phyloP scores from a whole-genome alignment of 495 filamentous ascomycete species.

The Penicillium atrosanguineum region DNA sequence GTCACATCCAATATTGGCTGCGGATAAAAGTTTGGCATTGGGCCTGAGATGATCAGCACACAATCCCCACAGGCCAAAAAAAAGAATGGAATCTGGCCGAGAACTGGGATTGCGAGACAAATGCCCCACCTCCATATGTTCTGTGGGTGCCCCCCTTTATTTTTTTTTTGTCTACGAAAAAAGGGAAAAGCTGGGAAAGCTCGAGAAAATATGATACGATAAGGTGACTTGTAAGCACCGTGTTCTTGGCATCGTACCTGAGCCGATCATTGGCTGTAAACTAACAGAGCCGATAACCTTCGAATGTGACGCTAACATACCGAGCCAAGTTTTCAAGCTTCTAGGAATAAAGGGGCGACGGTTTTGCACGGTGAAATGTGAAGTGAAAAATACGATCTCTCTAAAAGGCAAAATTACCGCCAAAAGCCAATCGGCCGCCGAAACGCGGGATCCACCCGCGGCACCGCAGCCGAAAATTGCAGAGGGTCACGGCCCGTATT shows the following conservation, averaged over 20 bases:
- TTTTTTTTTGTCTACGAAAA: too few species aligned
- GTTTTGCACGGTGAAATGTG: background rate
- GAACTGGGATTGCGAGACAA: too few species aligned
- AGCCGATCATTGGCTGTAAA: background rate
- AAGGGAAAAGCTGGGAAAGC: background rate
- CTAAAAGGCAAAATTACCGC: too few species aligned
- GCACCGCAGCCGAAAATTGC: background rate
- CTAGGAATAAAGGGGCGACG: background rate
- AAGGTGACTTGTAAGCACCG: too few species aligned
- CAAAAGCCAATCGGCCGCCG: background rate
- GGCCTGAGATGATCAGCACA: too few species aligned
- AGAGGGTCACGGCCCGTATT: background rate
- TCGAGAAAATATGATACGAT: background rate
- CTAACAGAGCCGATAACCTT: background rate
- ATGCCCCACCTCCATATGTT: background rate
- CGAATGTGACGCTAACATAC: background rate
- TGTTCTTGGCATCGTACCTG: background rate
- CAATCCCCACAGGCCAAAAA: too few species aligned
- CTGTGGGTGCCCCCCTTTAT: background rate
- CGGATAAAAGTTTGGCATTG: background rate
- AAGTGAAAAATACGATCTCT: background rate
- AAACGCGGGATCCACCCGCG: background rate
- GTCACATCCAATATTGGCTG: background rate
- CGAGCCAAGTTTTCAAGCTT: background rate
- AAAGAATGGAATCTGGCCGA: too few species aligned